Conservation (phyloP, 1,139 yeast genomes). For the Chernovozyma sophiae-reginae region DNA sequence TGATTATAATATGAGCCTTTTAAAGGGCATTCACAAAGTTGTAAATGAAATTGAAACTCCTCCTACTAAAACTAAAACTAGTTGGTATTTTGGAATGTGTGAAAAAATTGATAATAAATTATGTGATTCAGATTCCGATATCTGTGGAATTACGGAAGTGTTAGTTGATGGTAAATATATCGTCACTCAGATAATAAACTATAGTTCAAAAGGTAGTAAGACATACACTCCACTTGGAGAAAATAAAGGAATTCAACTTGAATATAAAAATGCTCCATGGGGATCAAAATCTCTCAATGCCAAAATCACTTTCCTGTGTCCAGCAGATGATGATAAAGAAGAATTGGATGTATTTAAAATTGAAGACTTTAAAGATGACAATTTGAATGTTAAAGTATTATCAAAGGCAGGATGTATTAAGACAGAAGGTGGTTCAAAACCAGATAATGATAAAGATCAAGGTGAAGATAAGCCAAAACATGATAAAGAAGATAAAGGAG, state of each 20-base stretch:
- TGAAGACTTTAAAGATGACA: conserved; percentile 29
- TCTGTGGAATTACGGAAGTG: conserved; percentile 62
- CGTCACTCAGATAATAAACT: conserved; percentile 55
- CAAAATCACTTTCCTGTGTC: conserved; percentile 50
- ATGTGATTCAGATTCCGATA: conserved; percentile 67
- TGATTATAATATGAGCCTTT: conserved; percentile 38
- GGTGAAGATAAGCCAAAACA: conserved; percentile 15
- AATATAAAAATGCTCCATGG: conserved; percentile 63
- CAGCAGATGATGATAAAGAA: conserved; percentile 26
- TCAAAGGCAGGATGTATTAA: conserved; percentile 6
- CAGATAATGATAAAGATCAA: conserved; percentile 12
- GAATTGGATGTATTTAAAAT: conserved; percentile 23
- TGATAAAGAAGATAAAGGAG: conserved; percentile 29
- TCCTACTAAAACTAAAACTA: conserved; percentile 60
- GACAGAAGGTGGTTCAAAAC: conserved; percentile 10
- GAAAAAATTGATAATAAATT: conserved; percentile 40
- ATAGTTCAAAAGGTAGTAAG: conserved; percentile 35
- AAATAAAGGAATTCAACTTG: conserved; percentile 42
- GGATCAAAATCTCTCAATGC: conserved; percentile 58
- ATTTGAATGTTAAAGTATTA: conserved; percentile 5
- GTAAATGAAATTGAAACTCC: conserved; percentile 56
- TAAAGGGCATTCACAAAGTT: conserved; percentile 47
- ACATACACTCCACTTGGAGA: conserved; percentile 20
- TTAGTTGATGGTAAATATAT: conserved; percentile 42
- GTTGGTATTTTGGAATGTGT: conserved; percentile 75